Conservation (phyloP, 495 filamentous ascomycete species). For the Penicillium cosmopolitanum region DNA sequence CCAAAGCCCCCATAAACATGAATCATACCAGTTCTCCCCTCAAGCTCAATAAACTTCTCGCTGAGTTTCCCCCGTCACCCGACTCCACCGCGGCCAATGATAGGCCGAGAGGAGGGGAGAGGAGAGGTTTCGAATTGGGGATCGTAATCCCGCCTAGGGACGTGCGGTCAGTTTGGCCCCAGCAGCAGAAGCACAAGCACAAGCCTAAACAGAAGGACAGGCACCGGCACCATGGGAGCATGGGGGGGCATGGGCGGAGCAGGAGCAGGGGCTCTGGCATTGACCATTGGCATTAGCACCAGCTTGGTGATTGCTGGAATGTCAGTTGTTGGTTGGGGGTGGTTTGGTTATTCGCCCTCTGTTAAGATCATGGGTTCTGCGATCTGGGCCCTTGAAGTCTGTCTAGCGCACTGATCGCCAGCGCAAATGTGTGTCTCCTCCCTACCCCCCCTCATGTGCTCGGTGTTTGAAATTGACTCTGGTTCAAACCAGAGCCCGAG, state of each 20-base stretch:
- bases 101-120: no score
- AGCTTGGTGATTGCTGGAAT: no score
- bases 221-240: no score
- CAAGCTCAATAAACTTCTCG: not conserved
- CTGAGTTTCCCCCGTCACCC: conserved; percentile 12
- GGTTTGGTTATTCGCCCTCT: not conserved
- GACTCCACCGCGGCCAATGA: conserved; percentile 5
- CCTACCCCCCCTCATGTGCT: not conserved
- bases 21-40: no score
- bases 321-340: no score
- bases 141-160: conserved; percentile 16
- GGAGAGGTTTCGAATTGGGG: not conserved
- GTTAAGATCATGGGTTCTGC: conserved; percentile 13
- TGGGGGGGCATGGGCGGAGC: no score
- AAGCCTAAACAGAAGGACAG: no score
- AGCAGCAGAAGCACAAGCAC: not conserved
- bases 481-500: not conserved
- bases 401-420: not conserved
- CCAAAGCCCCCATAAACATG: no score
- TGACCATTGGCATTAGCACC: no score
- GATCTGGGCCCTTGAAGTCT: conserved; percentile 10
- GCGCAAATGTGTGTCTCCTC: no score
- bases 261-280: no score
- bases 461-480: not conserved
- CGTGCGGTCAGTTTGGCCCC: conserved; percentile 8